Evolutionary conservation across 495 filamentous ascomycete species (phyloP).

Genomic region (Aspergillus haitiensis): DNA sequence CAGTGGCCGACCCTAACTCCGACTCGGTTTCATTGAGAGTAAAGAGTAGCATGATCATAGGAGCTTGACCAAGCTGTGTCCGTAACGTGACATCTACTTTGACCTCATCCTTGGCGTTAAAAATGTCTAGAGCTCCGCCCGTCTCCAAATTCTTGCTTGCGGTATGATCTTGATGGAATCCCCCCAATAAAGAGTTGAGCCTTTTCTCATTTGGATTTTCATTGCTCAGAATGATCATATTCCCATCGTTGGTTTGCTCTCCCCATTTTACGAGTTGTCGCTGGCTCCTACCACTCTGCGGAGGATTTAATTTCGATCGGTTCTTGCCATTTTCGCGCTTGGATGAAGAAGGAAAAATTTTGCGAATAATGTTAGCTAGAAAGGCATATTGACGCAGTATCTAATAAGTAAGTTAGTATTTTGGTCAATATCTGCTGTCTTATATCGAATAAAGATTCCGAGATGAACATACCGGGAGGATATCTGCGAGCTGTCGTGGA

Average conservation of each 20-base stretch:
- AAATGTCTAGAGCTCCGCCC: conserved; percentile 3
- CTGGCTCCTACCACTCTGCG: background rate
- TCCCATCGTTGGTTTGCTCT: conserved; percentile 16
- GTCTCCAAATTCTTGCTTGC: conserved; percentile 7
- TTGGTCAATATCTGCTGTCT: background rate
- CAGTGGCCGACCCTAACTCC: background rate
- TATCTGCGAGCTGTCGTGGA: conserved; percentile 75
- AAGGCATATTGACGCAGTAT: conserved; percentile 74
- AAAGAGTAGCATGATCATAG: conserved; percentile 46
- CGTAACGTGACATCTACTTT: conserved; percentile 48
- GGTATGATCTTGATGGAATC: background rate
- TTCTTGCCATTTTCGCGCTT: conserved; percentile 21
- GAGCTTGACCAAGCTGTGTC: conserved; percentile 46
- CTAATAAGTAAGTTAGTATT: conserved; percentile 26
- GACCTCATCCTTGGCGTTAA: conserved; percentile 28
- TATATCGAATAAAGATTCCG: background rate
- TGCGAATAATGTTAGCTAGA: conserved; percentile 61
- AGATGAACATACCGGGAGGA: conserved; percentile 59
- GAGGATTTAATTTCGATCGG: background rate
- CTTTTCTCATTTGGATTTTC: conserved; percentile 41
- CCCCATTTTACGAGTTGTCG: conserved; percentile 2
- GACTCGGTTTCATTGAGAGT: conserved; percentile 26
- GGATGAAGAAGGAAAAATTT: conserved; percentile 49
- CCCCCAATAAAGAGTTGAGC: conserved; percentile 33
- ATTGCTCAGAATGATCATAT: conserved; percentile 40